Conservation (phyloP, 257 asterid genomes). For the Anisodus tanguticus region DNA sequence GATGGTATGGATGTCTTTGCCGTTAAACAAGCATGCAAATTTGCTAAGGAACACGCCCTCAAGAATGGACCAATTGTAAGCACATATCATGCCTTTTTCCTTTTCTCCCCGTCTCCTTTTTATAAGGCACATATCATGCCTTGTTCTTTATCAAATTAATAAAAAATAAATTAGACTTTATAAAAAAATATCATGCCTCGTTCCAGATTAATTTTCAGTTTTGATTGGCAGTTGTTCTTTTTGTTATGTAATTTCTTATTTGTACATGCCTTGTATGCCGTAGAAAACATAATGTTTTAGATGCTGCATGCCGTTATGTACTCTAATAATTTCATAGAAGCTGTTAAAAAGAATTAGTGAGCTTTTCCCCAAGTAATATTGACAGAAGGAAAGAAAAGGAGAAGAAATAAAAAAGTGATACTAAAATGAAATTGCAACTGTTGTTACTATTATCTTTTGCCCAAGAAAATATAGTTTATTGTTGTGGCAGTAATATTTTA, state of each 20-base stretch:
- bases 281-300: background rate
- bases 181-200: background rate
- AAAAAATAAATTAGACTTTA: too few relatives aligned
- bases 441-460: background rate
- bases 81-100: conserved; percentile 31
- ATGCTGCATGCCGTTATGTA: background rate
- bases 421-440: background rate
- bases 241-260: background rate
- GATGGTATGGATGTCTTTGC: conserved; percentile 99
- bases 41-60: conserved; percentile 89
- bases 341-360: background rate
- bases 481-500: background rate
- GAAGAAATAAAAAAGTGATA: background rate
- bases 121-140: background rate
- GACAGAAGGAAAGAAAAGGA: conserved; percentile 10
- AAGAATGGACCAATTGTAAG: conserved; percentile 99
- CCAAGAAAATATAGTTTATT: background rate
- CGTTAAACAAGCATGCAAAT: conserved; percentile 94
- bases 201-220: conserved; percentile 14
- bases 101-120: background rate
- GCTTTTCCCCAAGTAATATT: background rate
- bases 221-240: background rate
- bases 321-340: conserved; percentile 12
- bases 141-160: too few relatives aligned
- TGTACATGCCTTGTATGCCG: background rate